Base-by-base conservation (phyloP, 1,139 yeast species). In the Scheffersomyces stambukii region DNA sequence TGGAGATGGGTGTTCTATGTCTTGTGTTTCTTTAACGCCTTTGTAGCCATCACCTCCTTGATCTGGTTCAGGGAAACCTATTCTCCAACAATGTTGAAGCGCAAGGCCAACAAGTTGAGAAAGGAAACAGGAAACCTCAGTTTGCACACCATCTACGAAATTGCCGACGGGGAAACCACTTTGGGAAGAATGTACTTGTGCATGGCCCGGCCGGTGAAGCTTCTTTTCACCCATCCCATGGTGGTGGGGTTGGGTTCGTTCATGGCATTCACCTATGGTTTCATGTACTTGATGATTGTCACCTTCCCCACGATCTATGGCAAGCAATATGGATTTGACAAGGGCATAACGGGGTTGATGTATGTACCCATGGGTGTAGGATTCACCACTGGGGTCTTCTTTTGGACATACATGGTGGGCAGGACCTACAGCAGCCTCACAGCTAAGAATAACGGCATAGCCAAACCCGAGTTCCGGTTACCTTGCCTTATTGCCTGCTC, bases 1-100 rank as follows among this genome's bases (percentile, higher is more conserved):
- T 66, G 72, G 72, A 51, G 70, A 39, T 66, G 72, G 72, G 64
- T 60, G 1, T 60, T 65, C 25, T 61, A 62, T 34, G 61, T 65
- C 4, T 54, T 66, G 35, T 51, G 65, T 20, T 62, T 64, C 9
- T 64, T 64, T 40, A 66, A 66, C 37, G 70, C 64, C 4, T 48
- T 42, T 6, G 61, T 64, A 18, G 70, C 70, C 1, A 29, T 62
- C 3, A 11, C 48, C 5, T 68, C 67, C 3, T 48, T 60, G 13
- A 19, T 64, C 3, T 58, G 63, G 35, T 62, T 53, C 39, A 50
- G 45, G 29, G 72, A 66, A 41, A 65, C 72, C 0, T 65, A 60
- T 33, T 43, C 68, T 0, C 71, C 72, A 8, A 57, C 57, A 4
- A 46, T 66, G 26, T 51, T 66, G 24, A 51, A 47, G 32, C 33